A percentile compares a stretch with the other conserved stretches of the same genome.
Conservation (phyloP, 306 rosid genomes). For the Quercus engelmannii region DNA sequence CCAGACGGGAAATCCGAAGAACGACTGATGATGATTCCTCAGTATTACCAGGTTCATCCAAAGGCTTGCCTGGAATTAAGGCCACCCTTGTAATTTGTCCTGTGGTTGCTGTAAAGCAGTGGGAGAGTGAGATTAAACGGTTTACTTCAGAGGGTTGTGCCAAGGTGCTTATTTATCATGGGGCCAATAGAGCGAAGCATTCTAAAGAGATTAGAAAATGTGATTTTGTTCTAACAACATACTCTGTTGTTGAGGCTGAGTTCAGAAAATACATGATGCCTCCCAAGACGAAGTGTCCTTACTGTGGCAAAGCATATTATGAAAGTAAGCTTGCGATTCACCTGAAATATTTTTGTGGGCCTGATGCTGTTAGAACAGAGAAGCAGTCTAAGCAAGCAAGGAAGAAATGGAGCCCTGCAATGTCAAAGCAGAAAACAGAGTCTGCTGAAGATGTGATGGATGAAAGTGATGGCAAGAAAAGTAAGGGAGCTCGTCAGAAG, state of each 20-base stretch:
- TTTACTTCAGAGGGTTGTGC: slow-evolving; percentile 76
- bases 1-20: slow-evolving; percentile 45
- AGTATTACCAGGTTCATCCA: slow-evolving; percentile 43
- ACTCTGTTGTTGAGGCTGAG: slow-evolving; percentile 77
- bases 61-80: slow-evolving; percentile 36
- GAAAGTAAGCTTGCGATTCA: slow-evolving; percentile 36
- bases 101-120: slow-evolving; percentile 84
- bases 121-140: slow-evolving; percentile 75
- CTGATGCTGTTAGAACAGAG: slow-evolving; percentile 56
- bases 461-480: slow-evolving; percentile 5
- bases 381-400: slow-evolving; percentile 79
- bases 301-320: slow-evolving; percentile 47
- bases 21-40: slow-evolving; percentile 19
- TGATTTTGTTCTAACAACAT: slow-evolving; percentile 88
- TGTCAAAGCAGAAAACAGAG: slow-evolving; percentile 16
- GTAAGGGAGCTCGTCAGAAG: slow-evolving; percentile 7
- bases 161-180: slow-evolving; percentile 81
- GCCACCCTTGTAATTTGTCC: slow-evolving; percentile 91
- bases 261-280: slow-evolving; percentile 83
- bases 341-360: slow-evolving; percentile 72
- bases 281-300: slow-evolving; percentile 63
- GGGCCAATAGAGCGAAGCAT: slow-evolving; percentile 63
- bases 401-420: slow-evolving; percentile 29
- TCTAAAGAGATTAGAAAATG: slow-evolving; percentile 40
- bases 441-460: slow-evolving; percentile 25